Evolutionary conservation across 2,329 filamentous ascomycete genomes (phyloP), one percentile per base, ranked within the genome.

Genomic region (Dactylellina parvicollis): DNA sequence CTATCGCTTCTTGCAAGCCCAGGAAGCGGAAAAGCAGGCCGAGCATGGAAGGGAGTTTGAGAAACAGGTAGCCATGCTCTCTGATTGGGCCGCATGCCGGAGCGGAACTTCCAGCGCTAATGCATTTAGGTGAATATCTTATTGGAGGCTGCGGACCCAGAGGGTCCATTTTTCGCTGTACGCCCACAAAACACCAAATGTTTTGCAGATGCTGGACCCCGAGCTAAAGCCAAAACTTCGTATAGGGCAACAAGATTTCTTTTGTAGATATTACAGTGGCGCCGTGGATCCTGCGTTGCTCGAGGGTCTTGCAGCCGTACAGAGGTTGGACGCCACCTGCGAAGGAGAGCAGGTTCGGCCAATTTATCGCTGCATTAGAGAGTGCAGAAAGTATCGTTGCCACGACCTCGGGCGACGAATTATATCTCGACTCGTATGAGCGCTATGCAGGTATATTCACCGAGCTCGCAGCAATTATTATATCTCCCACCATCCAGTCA

Each of bases 1-100:
- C 82, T 93, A 92, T 80, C 85, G 85, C 32, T 84, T 92, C 16
- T 84, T 95, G 0, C 88, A 89, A 80, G 86, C 88, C 1, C 85
- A 88, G 75, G 86, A 90, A 12, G 77, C 81, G 16, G 77, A 83
- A 12, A 86, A 87, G 74, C 89, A 90, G 77, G 79, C 85, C 9
- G 82, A 85, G 46, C 82, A 86, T 75, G 86, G 86, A 0, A 84
- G 85, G 50, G 86, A 87, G 71, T 84, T 96, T 26, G 87, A 88
- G 75, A 83, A 82, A 28, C 86, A 90, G 64, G 89, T 96, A 76
- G 82, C 83, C 46, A 40, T 18, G 24, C 10, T 28, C 14, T 59
- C 30, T 73, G 46, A 73, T 73, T 73, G 60, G 60, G 3, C 22
- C 34, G 42, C n/a, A 26, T 16, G 20, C 59, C 66, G 57, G 54